Evolutionary conservation across 2,329 filamentous ascomycete species (phyloP), one percentile per base, ranked within the genome.

Genomic region (Clonostachys sp.): DNA sequence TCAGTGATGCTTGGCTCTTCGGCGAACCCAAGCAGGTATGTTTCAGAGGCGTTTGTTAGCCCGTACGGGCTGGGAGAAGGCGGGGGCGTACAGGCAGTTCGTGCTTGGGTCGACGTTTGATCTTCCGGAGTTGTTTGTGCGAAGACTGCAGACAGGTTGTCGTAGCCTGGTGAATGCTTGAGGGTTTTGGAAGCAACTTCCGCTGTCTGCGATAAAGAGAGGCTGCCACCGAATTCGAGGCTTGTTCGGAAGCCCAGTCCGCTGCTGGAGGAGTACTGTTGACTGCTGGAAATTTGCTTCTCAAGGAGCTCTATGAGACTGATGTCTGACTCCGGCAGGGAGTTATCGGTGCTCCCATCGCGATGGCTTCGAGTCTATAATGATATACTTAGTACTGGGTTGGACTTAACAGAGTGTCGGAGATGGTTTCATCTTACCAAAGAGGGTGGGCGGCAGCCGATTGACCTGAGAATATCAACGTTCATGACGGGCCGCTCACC

Each of bases 401-500:
- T 30, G 8, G 9, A 30, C 9, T 30, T 30, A 9, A 5, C 24
- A 10, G 24, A 10, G 24, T 30, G 24, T 10, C 8, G 24, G 24
- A 4, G 24, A 30, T 30, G 24, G 24, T 30, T 9, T 41, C 12
- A 33, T 53, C 61, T 54, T 57, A 74, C 72, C 55, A 58, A 50
- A 12, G 66, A 62, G 14, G 65, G 59, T 17, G 65, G 47, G 14
- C 67, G 63, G 41, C 63, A 59, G 5, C 74, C 73, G 14, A 78
- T 61, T 6, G 67, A 61, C 45, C 55, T 64, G 30, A 77, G 48
- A 12, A 72, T 48, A 2, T 59, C 52, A 13, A 63, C 66, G 49
- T 74, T 59, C 12, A 65, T 58, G 5, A 77, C 49, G 2, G 77
- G 78, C n/a, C 77, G 62, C 7, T 59, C 56, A 24, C 68, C 57